Conservation (phyloP, 2,329 filamentous ascomycete species). For the Ceratocystis variospora region DNA sequence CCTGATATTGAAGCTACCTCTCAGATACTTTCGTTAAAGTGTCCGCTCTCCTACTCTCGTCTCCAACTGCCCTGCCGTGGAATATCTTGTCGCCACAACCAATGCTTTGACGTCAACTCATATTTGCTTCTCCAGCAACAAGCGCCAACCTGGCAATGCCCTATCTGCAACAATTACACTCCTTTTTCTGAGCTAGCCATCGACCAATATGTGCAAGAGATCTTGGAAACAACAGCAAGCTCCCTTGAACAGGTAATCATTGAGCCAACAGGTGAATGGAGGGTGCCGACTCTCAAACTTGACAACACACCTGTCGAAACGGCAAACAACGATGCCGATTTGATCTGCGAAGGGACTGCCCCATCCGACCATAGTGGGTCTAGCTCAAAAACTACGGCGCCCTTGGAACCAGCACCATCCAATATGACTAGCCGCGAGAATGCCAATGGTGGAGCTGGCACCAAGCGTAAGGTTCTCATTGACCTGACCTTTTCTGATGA, state of each 20-base stretch:
- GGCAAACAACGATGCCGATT: slow-evolving; percentile 36
- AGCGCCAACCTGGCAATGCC: slow-evolving; percentile 92
- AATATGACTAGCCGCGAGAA: background rate
- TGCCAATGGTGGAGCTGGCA: slow-evolving; percentile 26
- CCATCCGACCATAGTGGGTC: background rate
- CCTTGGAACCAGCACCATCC: background rate
- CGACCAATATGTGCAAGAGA: slow-evolving; percentile 80
- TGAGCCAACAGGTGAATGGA: slow-evolving; percentile 75
- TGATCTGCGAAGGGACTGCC: slow-evolving; percentile 22
- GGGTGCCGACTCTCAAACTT: slow-evolving; percentile 11
- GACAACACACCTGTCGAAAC: slow-evolving; percentile 1
- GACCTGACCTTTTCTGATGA: slow-evolving; percentile 47
- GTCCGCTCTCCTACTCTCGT: slow-evolving; percentile 75
- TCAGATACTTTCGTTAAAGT: slow-evolving; percentile 78
- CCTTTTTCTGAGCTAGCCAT: slow-evolving; percentile 72
- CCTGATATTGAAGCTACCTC: slow-evolving; percentile 82
- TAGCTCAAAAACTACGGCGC: background rate
- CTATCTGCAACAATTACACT: slow-evolving; percentile 74
- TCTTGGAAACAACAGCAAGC: slow-evolving; percentile 57
- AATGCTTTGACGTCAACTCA: slow-evolving; percentile 87
- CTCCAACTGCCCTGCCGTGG: slow-evolving; percentile 70
- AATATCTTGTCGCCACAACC: slow-evolving; percentile 68
- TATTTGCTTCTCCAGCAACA: slow-evolving; percentile 93
- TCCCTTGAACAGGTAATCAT: slow-evolving; percentile 76
- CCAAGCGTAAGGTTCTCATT: slow-evolving; percentile 43